Evolutionary conservation across 371 early-diverging fungal genomes (phyloP), one percentile per base, ranked within the genome.

Genomic region (Apophysomyces trapeziformis): DNA sequence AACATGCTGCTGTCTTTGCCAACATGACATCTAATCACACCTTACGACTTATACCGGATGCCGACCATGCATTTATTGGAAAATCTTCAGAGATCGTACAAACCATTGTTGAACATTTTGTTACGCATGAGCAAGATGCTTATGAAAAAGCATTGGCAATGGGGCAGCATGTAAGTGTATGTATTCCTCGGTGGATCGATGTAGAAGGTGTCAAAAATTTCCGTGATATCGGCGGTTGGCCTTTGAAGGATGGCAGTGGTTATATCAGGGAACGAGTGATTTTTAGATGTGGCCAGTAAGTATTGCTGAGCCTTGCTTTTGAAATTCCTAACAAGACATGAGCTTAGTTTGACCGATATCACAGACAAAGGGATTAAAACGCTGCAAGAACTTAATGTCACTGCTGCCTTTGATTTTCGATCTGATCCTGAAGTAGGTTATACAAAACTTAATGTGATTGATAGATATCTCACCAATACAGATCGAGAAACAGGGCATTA

Each of bases 141-240:
- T 84, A 9, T 61, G 72, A 57, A 77, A 84, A 86, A 41, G 84
- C 75, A 9, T 50, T 68, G 36, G 35, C 60, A 9, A 76, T 77
- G 69, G 70, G 76, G 2, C 71, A 74, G 18, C 76, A 70, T 63
- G 64, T 67, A 0, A 65, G 73, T 57, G 63, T 79, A 18, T 60
- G 61, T 38, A 76, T 79, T 61, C 75, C 76, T 35, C 74, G 81
- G 18, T 77, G 76, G 75, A 77, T 83, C 35, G 70, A 82, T 69
- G 76, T 87, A 5, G 83, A 83, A 14, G 88, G 88, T 8, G 85
- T 87, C 38, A 76, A 76, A 57, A 87, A 87, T 60, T 86, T 87
- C 64, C 77, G 88, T 64, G 86, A 85, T 63, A 68, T 85, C 21
- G 88, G 88, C 39, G 86, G 83, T 6, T 83, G 77, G 74, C 69